Percentiles rank a stretch among this genome's conserved stretches.
phyloP scores from a whole-genome alignment of 768 basidiomycete species.

The Amanita pseudoporphyria region DNA sequence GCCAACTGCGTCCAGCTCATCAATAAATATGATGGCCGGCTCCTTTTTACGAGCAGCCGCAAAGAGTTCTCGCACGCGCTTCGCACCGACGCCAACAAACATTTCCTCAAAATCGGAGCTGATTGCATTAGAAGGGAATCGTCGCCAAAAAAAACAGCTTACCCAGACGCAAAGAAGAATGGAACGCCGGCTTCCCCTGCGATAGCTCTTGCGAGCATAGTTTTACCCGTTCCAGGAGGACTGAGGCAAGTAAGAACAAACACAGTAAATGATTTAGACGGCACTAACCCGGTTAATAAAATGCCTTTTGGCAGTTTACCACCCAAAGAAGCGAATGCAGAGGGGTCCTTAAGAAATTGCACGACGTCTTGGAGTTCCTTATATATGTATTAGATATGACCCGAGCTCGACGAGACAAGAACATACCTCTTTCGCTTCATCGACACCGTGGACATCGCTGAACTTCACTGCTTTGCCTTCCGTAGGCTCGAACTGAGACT shows the following conservation, averaged over 20 bases:
- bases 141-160: conserved; percentile 13
- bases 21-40: conserved; percentile 97
- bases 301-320: conserved; percentile 94
- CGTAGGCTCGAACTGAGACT: conserved; percentile 74
- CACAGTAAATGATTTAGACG: neutral
- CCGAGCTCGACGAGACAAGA: neutral
- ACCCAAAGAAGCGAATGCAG: conserved; percentile 81
- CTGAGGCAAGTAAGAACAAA: conserved; percentile 16
- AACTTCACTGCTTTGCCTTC: conserved; percentile 83
- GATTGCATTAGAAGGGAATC: conserved; percentile 6
- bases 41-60: conserved; percentile 89
- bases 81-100: conserved; percentile 93
- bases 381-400: conserved; percentile 4
- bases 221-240: conserved; percentile 94
- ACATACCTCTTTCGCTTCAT: conserved; percentile 87
- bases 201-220: conserved; percentile 92
- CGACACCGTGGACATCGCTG: conserved; percentile 93
- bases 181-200: conserved; percentile 98
- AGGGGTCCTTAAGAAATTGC: conserved; percentile 90
- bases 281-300: conserved; percentile 62
- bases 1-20: conserved; percentile 91
- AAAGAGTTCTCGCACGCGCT: conserved; percentile 92
- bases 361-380: conserved; percentile 95
- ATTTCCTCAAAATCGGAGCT: conserved; percentile 97
- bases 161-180: conserved; percentile 95